Evolutionary conservation across 352 stramenopile genomes (phyloP).

Genomic region (Hyaloperonospora arabidopsidis): DNA sequence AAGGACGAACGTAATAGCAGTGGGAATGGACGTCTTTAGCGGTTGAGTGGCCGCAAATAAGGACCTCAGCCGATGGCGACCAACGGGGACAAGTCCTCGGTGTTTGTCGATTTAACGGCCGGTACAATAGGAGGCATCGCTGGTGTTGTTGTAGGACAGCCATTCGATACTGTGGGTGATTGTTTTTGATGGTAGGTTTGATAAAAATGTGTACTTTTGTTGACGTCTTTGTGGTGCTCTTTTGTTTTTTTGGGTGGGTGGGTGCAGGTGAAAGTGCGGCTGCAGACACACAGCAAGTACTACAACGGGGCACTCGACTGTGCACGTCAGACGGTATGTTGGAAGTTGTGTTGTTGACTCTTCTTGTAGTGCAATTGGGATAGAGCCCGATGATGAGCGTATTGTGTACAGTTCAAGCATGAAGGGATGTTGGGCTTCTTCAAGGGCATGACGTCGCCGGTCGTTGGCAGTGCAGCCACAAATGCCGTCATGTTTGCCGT

Average conservation of each 20-base stretch:
- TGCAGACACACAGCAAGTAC: conserved; percentile 48
- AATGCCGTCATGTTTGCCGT: conserved; percentile 83
- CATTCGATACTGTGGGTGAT: conserved; percentile 44
- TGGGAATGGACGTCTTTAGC: no score
- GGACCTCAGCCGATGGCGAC: conserved; percentile 15
- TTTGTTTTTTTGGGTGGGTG: conserved; percentile 4
- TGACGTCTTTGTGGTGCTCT: not conserved
- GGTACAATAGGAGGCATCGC: conserved; percentile 43
- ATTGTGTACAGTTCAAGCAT: conserved; percentile 32
- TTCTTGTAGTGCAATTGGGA: not conserved
- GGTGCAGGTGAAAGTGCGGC: conserved; percentile 55
- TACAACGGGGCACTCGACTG: conserved; percentile 52
- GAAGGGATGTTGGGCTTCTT: conserved; percentile 76
- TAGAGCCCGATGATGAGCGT: no score
- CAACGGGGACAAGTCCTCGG: conserved; percentile 28
- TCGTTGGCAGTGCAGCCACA: conserved; percentile 76
- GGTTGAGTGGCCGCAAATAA: no score
- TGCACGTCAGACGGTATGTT: conserved; percentile 32
- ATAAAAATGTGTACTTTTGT: no score
- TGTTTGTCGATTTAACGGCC: conserved; percentile 38
- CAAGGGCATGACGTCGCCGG: conserved; percentile 76
- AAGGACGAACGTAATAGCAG: no score
- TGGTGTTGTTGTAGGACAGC: conserved; percentile 50
- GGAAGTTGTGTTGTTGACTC: not conserved
- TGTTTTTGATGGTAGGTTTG: no score